These are phyloP conservation scores for Podaxis pistillaris DNA, from an alignment of 768 basidiomycete genomes.

Conservation along the genomic window DNA sequence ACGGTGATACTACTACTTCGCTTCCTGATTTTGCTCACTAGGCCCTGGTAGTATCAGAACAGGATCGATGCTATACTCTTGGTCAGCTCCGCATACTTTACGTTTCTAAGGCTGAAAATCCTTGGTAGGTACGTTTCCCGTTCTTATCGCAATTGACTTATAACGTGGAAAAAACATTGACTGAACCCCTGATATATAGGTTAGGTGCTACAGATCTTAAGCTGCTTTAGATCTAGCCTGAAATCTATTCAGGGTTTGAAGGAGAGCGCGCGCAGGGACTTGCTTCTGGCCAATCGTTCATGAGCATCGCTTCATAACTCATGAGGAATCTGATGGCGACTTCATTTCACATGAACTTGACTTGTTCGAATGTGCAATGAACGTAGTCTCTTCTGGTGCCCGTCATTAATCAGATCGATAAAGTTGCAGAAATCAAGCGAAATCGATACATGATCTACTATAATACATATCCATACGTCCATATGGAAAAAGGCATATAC, in stretches of 20 bases:
- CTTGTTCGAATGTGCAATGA: too few species aligned
- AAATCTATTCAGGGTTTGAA: slow-evolving; percentile 7
- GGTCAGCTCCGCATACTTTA: neutral
- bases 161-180: neutral
- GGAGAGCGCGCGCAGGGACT: neutral
- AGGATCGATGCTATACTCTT: neutral
- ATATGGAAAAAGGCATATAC: slow-evolving; percentile 5
- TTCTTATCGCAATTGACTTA: neutral
- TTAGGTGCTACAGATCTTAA: slow-evolving; percentile 9
- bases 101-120: neutral
- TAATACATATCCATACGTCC: slow-evolving; percentile 11
- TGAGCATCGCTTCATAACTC: neutral
- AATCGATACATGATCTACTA: slow-evolving; percentile 6
- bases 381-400: neutral
- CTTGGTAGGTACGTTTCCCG: neutral
- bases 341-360: too few species aligned
- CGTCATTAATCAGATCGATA: neutral
- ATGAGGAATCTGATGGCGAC: neutral
- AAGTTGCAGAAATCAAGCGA: neutral
- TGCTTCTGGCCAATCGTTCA: neutral
- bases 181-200: neutral
- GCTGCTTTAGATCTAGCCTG: slow-evolving; percentile 10
- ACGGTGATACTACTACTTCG: neutral
- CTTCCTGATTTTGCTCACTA: neutral
- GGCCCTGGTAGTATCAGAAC: neutral